phyloP scores from a whole-genome alignment of 2,329 filamentous ascomycete genomes.

The Beauveria scarabaeidicola region DNA sequence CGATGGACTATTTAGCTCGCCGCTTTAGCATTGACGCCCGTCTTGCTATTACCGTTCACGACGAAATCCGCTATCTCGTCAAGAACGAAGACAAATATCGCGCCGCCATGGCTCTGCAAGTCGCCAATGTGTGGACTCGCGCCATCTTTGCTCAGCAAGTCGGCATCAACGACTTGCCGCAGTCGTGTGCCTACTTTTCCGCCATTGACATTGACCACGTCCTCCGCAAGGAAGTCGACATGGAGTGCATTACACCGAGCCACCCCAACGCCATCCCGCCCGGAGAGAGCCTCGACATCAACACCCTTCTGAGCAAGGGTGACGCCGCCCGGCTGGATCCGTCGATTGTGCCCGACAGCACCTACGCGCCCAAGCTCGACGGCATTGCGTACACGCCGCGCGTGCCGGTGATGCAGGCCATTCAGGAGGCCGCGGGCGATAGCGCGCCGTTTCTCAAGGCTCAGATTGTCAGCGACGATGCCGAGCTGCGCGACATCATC shows the following conservation, averaged over 20 bases:
- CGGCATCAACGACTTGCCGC: slow-evolving; percentile 89
- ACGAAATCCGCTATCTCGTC: slow-evolving; percentile 93
- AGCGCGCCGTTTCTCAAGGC: slow-evolving; percentile 65
- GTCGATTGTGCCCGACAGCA: slow-evolving; percentile 44
- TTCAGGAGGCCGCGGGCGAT: slow-evolving; percentile 41
- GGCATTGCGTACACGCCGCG: slow-evolving; percentile 61
- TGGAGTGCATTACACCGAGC: slow-evolving; percentile 91
- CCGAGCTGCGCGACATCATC: slow-evolving; percentile 66
- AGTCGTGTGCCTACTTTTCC: slow-evolving; percentile 90
- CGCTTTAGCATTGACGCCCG: slow-evolving; percentile 80
- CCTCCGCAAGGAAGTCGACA: slow-evolving; percentile 94
- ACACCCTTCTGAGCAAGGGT: slow-evolving; percentile 66
- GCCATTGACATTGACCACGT: slow-evolving; percentile 93
- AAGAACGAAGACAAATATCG: slow-evolving; percentile 78
- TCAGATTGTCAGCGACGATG: slow-evolving; percentile 68
- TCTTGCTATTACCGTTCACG: slow-evolving; percentile 88
- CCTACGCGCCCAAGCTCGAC: slow-evolving; percentile 47
- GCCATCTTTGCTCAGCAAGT: slow-evolving; percentile 97
- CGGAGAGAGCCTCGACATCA: slow-evolving; percentile 82
- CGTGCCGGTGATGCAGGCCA: slow-evolving; percentile 67
- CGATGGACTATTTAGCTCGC: slow-evolving; percentile 87
- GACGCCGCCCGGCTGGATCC: slow-evolving; percentile 60
- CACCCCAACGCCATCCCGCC: slow-evolving; percentile 69
- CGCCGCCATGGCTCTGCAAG: slow-evolving; percentile 83
- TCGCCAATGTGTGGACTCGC: slow-evolving; percentile 92